A percentile compares a stretch with the other conserved stretches of the same genome.
Conservation (phyloP, 257 asterid genomes). For the Solanum piurae region DNA sequence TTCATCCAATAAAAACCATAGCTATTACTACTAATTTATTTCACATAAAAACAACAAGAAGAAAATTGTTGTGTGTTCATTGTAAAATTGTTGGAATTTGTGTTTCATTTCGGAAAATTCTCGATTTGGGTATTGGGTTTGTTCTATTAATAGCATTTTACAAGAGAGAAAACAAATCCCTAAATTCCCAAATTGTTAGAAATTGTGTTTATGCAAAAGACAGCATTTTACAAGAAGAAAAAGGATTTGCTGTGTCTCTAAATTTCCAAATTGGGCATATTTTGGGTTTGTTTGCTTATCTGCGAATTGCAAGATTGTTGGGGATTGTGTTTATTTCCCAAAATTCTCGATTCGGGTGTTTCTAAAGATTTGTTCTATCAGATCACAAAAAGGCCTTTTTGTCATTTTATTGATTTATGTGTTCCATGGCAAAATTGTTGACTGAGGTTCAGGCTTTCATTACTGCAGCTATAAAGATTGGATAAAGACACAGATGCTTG, state of each 20-base stretch:
- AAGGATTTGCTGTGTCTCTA: not conserved
- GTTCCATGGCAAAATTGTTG: not conserved
- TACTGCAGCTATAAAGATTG: not conserved
- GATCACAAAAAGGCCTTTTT: not conserved
- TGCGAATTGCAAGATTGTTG: not conserved
- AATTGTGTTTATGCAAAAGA: not conserved
- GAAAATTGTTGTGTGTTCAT: not conserved
- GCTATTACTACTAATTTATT: not conserved
- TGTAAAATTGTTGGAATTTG: not conserved
- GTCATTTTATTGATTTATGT: not conserved
- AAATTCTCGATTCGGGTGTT: not conserved
- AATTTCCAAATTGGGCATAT: not conserved
- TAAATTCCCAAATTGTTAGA: not conserved
- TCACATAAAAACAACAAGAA: not conserved
- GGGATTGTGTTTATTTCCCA: not conserved
- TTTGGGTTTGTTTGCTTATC: not conserved
- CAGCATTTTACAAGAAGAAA: not conserved
- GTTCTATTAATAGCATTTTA: not conserved
- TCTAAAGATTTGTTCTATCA: not conserved
- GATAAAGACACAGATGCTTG: slow-evolving; percentile 1
- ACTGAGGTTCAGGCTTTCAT: not conserved
- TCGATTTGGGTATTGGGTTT: not conserved
- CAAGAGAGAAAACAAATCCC: not conserved
- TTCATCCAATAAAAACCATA: not conserved
- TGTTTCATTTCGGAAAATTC: not conserved